Percentiles rank a stretch among this genome's conserved stretches.
These are phyloP conservation scores for Linum trigynum DNA, from an alignment of 345 rosid species.

Conservation along the genomic window DNA sequence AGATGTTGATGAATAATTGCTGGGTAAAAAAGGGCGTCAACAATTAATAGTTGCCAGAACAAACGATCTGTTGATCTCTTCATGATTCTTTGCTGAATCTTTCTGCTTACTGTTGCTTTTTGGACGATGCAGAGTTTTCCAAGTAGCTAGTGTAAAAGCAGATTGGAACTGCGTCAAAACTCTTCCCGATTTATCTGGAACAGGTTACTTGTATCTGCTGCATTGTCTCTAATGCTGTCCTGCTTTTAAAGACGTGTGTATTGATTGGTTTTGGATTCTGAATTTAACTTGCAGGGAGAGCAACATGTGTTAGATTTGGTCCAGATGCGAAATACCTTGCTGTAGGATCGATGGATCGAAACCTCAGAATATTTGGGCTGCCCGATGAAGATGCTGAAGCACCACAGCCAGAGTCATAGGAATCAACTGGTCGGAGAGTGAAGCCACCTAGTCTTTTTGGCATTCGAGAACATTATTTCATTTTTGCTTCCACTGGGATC, in stretches of 20 bases:
- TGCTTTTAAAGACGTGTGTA: too few relatives aligned
- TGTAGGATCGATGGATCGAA: slow-evolving; percentile 90
- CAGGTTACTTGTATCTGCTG: slow-evolving; percentile 31
- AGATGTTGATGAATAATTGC: not conserved
- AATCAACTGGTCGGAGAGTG: too few relatives aligned
- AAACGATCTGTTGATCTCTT: not conserved
- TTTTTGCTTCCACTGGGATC: too few relatives aligned
- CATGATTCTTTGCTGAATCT: not conserved
- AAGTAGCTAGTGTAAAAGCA: slow-evolving; percentile 82
- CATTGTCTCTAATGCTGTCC: not conserved
- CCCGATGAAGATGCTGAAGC: slow-evolving; percentile 35
- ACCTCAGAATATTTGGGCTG: slow-evolving; percentile 69
- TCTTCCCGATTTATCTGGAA: slow-evolving; percentile 94
- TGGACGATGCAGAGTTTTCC: slow-evolving; percentile 48
- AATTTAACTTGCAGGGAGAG: slow-evolving; percentile 41
- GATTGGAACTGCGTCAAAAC: slow-evolving; percentile 89
- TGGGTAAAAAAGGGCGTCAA: too few relatives aligned
- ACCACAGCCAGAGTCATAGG: slow-evolving; percentile 28
- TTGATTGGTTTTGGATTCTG: not conserved
- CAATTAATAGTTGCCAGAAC: not conserved
- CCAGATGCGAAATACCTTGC: slow-evolving; percentile 70
- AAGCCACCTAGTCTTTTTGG: too few relatives aligned
- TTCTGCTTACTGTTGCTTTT: not conserved
- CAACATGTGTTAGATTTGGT: slow-evolving; percentile 69
- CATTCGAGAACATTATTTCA: too few relatives aligned